Conservation (phyloP, 2,329 filamentous ascomycete genomes). For the Pseudogymnoascus destructans region DNA sequence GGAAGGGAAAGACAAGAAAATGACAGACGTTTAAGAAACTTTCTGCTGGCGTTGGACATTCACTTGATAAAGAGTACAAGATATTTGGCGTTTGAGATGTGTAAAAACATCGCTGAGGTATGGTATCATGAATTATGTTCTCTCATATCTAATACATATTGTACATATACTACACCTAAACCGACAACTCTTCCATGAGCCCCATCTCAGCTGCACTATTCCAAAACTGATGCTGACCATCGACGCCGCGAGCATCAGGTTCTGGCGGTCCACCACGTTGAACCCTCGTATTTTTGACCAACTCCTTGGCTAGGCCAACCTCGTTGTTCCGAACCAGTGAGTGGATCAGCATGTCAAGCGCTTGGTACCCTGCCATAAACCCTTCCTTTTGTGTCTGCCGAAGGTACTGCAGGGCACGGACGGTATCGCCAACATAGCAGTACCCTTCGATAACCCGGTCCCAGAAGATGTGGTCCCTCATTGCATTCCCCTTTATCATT, state of each 20-base stretch:
- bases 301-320: slow-evolving; percentile 21
- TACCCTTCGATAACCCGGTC: slow-evolving; percentile 59
- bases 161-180: slow-evolving; percentile 6
- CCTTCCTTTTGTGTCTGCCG: slow-evolving; percentile 28
- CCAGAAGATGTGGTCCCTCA: slow-evolving; percentile 48
- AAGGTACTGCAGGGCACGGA: slow-evolving; percentile 37
- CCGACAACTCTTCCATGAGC: slow-evolving; percentile 14
- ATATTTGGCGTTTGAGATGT: not conserved
- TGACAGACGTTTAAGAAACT: slow-evolving; percentile 4
- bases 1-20: slow-evolving; percentile 6
- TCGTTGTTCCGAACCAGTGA: slow-evolving; percentile 23
- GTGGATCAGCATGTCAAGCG: slow-evolving; percentile 20
- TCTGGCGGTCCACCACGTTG: slow-evolving; percentile 18
- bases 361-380: slow-evolving; percentile 19
- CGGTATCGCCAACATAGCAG: slow-evolving; percentile 38
- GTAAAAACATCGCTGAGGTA: not conserved
- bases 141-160: not conserved
- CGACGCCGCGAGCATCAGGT: slow-evolving; percentile 16
- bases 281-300: slow-evolving; percentile 22
- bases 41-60: not conserved
- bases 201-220: slow-evolving; percentile 18
- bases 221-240: slow-evolving; percentile 24
- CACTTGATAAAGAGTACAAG: slow-evolving; percentile 3
- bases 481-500: slow-evolving; percentile 26
- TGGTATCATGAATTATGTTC: slow-evolving; percentile 9